Percentiles rank a stretch among this genome's conserved stretches.
phyloP scores from a whole-genome alignment of 2,329 filamentous ascomycete species.

The Colletotrichum endophyticum region DNA sequence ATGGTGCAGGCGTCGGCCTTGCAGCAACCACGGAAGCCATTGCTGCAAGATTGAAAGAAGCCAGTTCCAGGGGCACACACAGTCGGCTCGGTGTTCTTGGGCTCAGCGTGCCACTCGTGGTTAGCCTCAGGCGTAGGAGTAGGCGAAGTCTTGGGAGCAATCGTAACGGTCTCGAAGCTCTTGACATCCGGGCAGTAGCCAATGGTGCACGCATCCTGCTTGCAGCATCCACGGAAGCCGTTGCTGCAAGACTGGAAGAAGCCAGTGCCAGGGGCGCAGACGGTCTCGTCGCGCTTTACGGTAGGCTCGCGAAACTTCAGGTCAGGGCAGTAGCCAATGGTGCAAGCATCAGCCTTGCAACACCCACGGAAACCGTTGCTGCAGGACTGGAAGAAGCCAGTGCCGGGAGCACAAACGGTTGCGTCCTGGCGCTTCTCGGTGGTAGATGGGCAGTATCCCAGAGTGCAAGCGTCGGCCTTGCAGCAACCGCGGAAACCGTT shows the following conservation, averaged over 20 bases:
- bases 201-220: slow-evolving; percentile 7
- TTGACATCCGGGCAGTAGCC: slow-evolving; percentile 14
- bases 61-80: slow-evolving; percentile 10
- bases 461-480: slow-evolving; percentile 7
- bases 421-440: not conserved
- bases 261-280: slow-evolving; percentile 4
- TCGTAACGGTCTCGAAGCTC: slow-evolving; percentile 1
- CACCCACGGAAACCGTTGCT: slow-evolving; percentile 4
- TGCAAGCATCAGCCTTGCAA: slow-evolving; percentile 11
- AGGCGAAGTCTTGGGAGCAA: not conserved
- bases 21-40: slow-evolving; percentile 17
- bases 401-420: not conserved
- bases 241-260: slow-evolving; percentile 15
- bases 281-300: not conserved
- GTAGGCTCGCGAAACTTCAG: not conserved
- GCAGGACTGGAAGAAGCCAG: slow-evolving; percentile 12
- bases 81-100: not conserved
- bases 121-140: not conserved
- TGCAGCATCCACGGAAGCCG: slow-evolving; percentile 12
- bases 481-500: slow-evolving; percentile 12
- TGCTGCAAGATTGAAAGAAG: slow-evolving; percentile 17
- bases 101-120: not conserved
- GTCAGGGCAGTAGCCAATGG: not conserved
- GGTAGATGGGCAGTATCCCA: not conserved
- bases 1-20: slow-evolving; percentile 7